These are phyloP conservation scores for Tylopilus sp. DNA, from an alignment of 1,284 basidiomycete species.

Conservation along the genomic window DNA sequence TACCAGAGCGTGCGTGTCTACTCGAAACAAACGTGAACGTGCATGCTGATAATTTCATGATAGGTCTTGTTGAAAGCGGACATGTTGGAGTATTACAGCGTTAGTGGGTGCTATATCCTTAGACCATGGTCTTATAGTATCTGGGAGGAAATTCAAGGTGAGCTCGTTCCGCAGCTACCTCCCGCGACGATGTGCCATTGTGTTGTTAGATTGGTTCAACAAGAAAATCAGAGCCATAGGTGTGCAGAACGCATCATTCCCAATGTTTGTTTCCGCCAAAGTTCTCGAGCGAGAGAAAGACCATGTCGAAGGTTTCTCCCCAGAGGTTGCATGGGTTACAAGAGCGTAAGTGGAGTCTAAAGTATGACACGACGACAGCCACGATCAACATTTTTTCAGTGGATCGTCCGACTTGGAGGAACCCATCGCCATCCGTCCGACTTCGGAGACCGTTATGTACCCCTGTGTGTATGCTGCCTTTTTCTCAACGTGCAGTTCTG, in stretches of 20 bases:
- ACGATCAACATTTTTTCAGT: constrained; percentile 37
- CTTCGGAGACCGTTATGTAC: constrained; percentile 98
- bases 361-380: neutral
- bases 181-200: constrained; percentile 3
- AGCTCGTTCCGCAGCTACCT: constrained; percentile 40
- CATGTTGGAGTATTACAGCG: constrained; percentile 99
- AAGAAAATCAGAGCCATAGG: constrained; percentile 88
- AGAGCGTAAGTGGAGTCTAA: constrained; percentile 64
- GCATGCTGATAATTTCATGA: constrained; percentile 5
- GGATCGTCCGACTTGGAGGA: constrained; percentile 94
- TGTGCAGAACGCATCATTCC: constrained; percentile 98
- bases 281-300: constrained; percentile 97
- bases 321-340: constrained; percentile 99
- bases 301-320: constrained; percentile 99
- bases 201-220: constrained; percentile 82
- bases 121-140: constrained; percentile 97
- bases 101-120: constrained; percentile 98
- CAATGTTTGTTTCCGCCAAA: constrained; percentile 95
- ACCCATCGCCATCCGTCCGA: constrained; percentile 96
- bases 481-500: constrained; percentile 1
- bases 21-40: neutral
- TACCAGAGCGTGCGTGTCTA: constrained; percentile 76
- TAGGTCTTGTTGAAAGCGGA: constrained; percentile 97
- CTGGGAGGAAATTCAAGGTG: constrained; percentile 94
- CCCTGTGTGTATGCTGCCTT: constrained; percentile 59